Evolutionary conservation across 441 rosid species (phyloP), one percentile per base, ranked within the genome.

Genomic region (Dalechampia spathulata): DNA sequence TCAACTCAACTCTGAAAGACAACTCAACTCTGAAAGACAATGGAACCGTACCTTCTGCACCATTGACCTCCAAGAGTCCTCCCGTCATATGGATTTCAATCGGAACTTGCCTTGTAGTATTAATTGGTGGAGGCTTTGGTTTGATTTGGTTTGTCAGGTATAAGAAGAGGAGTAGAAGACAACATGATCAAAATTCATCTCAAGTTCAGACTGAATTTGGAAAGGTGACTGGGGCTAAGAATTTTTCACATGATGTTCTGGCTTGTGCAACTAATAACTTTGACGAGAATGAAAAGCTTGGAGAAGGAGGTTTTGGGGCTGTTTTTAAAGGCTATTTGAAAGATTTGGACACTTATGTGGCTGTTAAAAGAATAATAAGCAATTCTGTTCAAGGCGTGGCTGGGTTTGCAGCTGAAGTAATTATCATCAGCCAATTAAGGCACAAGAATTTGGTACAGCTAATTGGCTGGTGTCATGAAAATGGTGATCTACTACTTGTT

Each of bases 211-310:
- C n/a, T n/a, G n/a, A n/a, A n/a, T n/a, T n/a, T n/a, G n/a, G n/a
- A n/a, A n/a, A n/a, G n/a, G n/a, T n/a, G n/a, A 32, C 55, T 2
- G 55, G 64, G 8, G 37, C 70, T 50, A n/a, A 46, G 8, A 30
- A 8, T 3, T 30, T 30, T 30, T 30, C 34, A 30, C 34, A 3
- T 8, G 5, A 45, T 0, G 64, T 34, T 5, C 45, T 64, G 20
- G 63, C 23, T 17, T 25, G 36, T 22, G 66, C 60, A 4, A 61
- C 65, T 3, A 62, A 23, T 45, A 62, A 46, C 43, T 62, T 62
- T 52, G 16, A 47, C 5, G 48, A 53, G 6, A 47, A 14, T n/a
- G 4, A 52, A 20, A 62, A 54, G 54, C 20, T 62, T 20, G 66
- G 60, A 1, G 47, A 27, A 30, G 34, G 34, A 30, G 34, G 34